Conservation (phyloP, 2,329 filamentous ascomycete genomes). For the Lachnellula arida region DNA sequence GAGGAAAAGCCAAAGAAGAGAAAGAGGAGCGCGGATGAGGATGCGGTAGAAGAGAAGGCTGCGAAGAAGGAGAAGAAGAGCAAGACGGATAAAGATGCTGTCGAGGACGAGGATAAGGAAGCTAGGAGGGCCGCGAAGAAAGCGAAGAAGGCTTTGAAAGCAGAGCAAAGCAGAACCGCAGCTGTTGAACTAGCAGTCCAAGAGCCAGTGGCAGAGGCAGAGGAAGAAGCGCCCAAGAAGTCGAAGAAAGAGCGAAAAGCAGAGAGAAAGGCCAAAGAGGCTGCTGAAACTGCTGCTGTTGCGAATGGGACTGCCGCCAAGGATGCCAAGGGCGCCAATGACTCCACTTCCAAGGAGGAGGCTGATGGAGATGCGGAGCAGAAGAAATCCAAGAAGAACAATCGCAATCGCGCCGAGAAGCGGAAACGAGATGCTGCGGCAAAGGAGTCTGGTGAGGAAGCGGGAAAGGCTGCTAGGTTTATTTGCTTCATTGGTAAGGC, state of each 20-base stretch:
- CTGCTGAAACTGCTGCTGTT: constrained; percentile 25
- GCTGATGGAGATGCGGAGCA: constrained; percentile 10
- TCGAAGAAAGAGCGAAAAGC: constrained; percentile 35
- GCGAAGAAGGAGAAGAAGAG: constrained; percentile 17
- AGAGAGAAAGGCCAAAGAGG: constrained; percentile 32
- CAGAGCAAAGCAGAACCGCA: constrained; percentile 5
- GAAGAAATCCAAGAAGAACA: constrained; percentile 35
- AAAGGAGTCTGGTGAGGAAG: constrained; percentile 12
- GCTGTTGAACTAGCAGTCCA: constrained; percentile 19
- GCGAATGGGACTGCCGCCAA: neutral
- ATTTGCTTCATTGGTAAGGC: constrained; percentile 72
- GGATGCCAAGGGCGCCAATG: neutral
- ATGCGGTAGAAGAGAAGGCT: constrained; percentile 22
- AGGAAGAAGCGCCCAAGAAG: constrained; percentile 30
- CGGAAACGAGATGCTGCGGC: constrained; percentile 19
- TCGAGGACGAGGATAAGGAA: constrained; percentile 1
- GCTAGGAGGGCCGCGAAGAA: constrained; percentile 8
- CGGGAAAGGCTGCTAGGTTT: constrained; percentile 47
- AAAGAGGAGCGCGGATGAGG: constrained; percentile 7
- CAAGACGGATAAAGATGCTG: constrained; percentile 7
- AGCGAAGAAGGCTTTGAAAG: constrained; percentile 8
- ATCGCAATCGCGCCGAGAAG: constrained; percentile 33
- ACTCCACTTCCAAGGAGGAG: neutral
- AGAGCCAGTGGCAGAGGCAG: neutral
- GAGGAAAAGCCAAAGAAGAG: constrained; percentile 22